Conservation (phyloP, 805 yeast genomes). For the Ogataea thermomethanolica region DNA sequence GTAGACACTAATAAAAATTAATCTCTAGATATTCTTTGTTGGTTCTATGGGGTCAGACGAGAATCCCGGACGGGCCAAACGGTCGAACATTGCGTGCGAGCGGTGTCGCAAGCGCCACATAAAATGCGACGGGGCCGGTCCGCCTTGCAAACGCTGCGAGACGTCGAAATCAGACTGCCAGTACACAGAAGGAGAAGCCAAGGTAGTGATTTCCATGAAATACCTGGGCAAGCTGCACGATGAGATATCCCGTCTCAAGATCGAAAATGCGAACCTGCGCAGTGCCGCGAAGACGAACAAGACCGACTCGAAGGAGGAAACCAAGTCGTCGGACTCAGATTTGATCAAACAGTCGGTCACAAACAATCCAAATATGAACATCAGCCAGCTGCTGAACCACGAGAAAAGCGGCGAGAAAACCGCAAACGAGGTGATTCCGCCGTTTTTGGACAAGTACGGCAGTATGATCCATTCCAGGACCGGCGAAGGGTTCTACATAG, state of each 20-base stretch:
- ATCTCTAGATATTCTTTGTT: neutral
- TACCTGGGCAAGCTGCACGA: constrained; percentile 65
- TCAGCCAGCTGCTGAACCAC: constrained; percentile 5
- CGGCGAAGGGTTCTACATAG: constrained; percentile 73
- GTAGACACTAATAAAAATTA: neutral
- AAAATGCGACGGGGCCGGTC: constrained; percentile 68
- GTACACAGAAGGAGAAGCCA: constrained; percentile 67
- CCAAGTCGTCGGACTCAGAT: neutral
- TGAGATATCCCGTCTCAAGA: constrained; percentile 60
- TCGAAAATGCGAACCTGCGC: constrained; percentile 59
- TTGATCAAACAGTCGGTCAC: neutral
- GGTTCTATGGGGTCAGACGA: neutral
- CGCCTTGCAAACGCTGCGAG: constrained; percentile 64
- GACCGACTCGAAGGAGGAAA: neutral
- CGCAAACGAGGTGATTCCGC: constrained; percentile 56
- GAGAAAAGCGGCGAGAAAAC: constrained; percentile 4
- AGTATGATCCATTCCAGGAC: constrained; percentile 69
- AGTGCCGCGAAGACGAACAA: constrained; percentile 32
- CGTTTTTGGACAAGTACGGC: constrained; percentile 69
- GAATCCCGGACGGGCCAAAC: constrained; percentile 11
- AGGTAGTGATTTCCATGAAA: constrained; percentile 68
- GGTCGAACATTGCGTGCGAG: constrained; percentile 43
- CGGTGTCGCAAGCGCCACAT: constrained; percentile 71
- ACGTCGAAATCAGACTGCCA: constrained; percentile 59
- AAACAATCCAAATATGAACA: constrained; percentile 1